Evolutionary conservation across 345 rosid genomes (phyloP), one percentile per base, ranked within the genome.

Genomic region (Hypericum perforatum): DNA sequence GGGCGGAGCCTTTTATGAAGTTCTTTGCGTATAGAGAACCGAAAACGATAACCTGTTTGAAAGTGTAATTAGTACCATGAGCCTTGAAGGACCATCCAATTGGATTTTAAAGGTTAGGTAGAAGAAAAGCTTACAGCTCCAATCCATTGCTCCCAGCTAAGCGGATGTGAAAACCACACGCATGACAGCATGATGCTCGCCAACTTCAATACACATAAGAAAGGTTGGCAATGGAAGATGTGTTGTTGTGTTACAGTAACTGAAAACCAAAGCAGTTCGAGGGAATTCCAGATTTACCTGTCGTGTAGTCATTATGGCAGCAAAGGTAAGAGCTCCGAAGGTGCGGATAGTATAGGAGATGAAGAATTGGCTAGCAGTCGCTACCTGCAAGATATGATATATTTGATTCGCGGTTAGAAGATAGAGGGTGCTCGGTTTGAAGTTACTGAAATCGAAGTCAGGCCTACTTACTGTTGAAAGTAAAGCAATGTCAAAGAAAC

Each of bases 251-350:
- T 22, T 22, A 4, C 32, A 22, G 32, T 4, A 22, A 22, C n/a
- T 22, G 32, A 4, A 22, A 22, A 22, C 32, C 32, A 22, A 22
- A 22, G 32, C 58, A 42, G 14, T 32, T 10, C 10, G 41, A 8
- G 45, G 13, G 54, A 46, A 11, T 37, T 32, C 64, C 39, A 58
- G 52, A 8, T 43, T 47, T 71, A 87, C 95, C 86, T 90, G 97
- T 84, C 97, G 80, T 40, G 97, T 90, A 39, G 91, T 90, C 97
- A 86, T 90, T 72, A 90, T 76, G 38, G 89, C 84, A 29, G 95
- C 97, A 77, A 90, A 86, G 0, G 94, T 73, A 37, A 90, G 86
- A 61, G 97, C 97, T 10, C 97, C 95, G 58, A 86, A 90, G 50
- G 91, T 86, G 29, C 89, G 89, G 61, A 90, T 90, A 8, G 94